Percentiles rank a stretch among this genome's conserved stretches.
Conservation (phyloP, 1,139 yeast genomes). For the Yamadazyma diddensiae region DNA sequence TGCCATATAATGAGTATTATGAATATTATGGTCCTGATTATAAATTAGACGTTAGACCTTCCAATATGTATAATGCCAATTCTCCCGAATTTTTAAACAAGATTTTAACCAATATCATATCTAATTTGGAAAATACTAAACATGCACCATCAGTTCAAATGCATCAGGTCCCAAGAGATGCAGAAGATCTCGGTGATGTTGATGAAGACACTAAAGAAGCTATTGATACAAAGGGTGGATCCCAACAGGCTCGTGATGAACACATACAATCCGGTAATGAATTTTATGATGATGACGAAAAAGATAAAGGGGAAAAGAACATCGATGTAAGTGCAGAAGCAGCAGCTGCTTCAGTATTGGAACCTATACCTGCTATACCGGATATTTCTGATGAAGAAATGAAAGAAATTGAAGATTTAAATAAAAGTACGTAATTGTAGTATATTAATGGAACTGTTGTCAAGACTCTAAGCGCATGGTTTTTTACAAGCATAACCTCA, state of each 20-base stretch:
- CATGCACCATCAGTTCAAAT: slow-evolving; percentile 96
- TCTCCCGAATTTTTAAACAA: slow-evolving; percentile 89
- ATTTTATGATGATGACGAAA: slow-evolving; percentile 62
- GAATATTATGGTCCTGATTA: slow-evolving; percentile 98
- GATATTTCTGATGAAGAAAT: slow-evolving; percentile 35
- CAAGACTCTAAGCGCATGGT: too few species aligned
- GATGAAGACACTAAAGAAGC: slow-evolving; percentile 75
- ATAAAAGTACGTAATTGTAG: too few species aligned
- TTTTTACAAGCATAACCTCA: too few species aligned
- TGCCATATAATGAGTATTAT: slow-evolving; percentile 94
- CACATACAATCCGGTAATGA: slow-evolving; percentile 64
- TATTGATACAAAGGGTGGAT: slow-evolving; percentile 88
- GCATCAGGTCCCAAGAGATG: slow-evolving; percentile 84
- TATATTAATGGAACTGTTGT: too few species aligned
- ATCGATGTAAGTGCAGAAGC: slow-evolving; percentile 13
- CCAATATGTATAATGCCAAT: slow-evolving; percentile 96
- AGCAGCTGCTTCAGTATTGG: slow-evolving; percentile 1
- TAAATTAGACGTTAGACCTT: slow-evolving; percentile 86
- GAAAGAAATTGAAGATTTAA: slow-evolving; percentile 39
- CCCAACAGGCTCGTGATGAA: slow-evolving; percentile 79
- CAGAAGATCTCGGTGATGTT: slow-evolving; percentile 76
- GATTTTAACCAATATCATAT: slow-evolving; percentile 71
- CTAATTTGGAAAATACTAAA: slow-evolving; percentile 81
- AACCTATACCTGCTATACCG: background rate
- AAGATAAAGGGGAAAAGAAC: slow-evolving; percentile 42